These are phyloP conservation scores for Hirsutella minnesotensis DNA, from an alignment of 2,329 filamentous ascomycete genomes.

Conservation along the genomic window DNA sequence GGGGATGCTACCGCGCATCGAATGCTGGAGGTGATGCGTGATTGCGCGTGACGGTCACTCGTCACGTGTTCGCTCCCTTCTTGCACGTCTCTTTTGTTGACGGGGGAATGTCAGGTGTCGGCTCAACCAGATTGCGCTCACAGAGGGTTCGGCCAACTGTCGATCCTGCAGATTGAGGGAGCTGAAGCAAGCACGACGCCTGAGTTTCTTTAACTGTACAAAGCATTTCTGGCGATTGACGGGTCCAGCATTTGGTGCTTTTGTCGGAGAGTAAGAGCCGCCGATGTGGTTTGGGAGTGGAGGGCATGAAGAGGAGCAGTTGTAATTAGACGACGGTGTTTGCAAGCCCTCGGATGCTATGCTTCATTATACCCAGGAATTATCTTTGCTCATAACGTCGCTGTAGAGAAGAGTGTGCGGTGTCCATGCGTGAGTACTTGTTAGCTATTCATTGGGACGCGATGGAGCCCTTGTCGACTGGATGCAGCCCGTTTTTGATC, in stretches of 20 bases:
- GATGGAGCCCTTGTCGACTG: conserved; percentile 8
- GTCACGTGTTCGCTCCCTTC: conserved; percentile 1
- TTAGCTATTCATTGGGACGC: not conserved
- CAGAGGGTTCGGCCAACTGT: not conserved
- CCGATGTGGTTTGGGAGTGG: conserved; percentile 5
- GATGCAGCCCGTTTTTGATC: conserved; percentile 32
- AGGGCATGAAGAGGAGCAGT: conserved; percentile 9
- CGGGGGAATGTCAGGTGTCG: not conserved
- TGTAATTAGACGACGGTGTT: conserved; percentile 23
- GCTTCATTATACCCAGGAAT: conserved; percentile 6
- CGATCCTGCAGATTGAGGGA: not conserved
- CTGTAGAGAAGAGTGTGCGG: not conserved
- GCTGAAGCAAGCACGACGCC: not conserved
- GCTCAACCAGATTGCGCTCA: not conserved
- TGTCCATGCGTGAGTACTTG: not conserved
- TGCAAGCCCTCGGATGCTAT: conserved; percentile 6
- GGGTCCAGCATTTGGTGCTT: conserved; percentile 13
- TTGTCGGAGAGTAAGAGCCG: conserved; percentile 4
- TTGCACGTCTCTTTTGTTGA: conserved; percentile 8
- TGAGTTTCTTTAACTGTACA: conserved; percentile 13
- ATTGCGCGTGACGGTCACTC: conserved; percentile 2
- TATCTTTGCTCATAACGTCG: conserved; percentile 3
- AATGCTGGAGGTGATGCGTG: conserved; percentile 9
- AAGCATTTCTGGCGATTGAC: conserved; percentile 20
- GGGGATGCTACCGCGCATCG: no score